Evolutionary conservation across 2,329 filamentous ascomycete species (phyloP), one percentile per base, ranked within the genome.

Genomic region (Fusarium sp.): DNA sequence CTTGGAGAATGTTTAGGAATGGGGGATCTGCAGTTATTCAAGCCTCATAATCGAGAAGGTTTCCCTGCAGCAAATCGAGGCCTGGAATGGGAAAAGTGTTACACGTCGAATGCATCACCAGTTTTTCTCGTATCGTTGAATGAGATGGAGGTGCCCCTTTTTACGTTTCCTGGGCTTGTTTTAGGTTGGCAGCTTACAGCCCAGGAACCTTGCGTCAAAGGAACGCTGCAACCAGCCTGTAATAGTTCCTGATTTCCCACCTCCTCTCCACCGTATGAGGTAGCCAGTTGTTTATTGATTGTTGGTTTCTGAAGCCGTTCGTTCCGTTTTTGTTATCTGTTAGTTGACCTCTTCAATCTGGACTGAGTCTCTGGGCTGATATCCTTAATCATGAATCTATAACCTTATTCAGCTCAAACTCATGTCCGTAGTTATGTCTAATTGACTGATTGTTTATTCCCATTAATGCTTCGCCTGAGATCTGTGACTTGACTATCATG

Each of bases 1-100:
- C 56, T 62, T 52, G 18, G 50, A 67, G 61, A 74, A 34, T 36
- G 55, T 51, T 42, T 68, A 55, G 70, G 72, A 78, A 75, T 78
- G 76, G 55, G 54, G 68, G 65, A 66, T 70, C 69, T 52, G 64
- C 62, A 51, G 48, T 55, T 22, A 22, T 24, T 30, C 68, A 75
- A 70, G 62, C 61, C 64, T 75, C 66, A 41, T n/a, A 22, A 26
- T 32, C n/a, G 24, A 61, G 44, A 57, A 41, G 24, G 44, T 55
- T 71, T 74, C 38, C 20, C 18, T 58, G 45, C 32, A 62, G 56
- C 51, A 63, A 66, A 62, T 59, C 47, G 20, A 55, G 41, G 34
- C 47, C 67, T 74, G 17, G 26, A 75, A 57, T 52, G 34, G 74
- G 56, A 44, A 66, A 70, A 69, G 74, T 55, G 62, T 36, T 62